Evolutionary conservation across 192 early-diverging fungal genomes (phyloP), one percentile per base, ranked within the genome.

Genomic region (Obelidium mucronatum): DNA sequence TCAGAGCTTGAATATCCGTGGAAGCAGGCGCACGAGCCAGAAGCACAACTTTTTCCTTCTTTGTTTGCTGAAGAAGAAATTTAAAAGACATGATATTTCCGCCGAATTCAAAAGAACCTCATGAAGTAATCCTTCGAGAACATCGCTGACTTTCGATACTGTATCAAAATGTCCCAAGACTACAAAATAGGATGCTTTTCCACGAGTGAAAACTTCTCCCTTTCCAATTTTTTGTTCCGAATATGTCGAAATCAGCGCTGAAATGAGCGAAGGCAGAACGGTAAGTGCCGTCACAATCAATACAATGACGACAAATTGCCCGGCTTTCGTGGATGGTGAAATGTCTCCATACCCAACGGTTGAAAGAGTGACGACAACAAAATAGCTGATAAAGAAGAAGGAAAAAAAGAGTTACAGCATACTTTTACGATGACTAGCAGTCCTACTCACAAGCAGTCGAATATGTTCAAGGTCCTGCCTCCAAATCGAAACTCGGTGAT

Each of bases 271-370:
- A 2, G 92, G 92, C 0, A 93, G 67, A 26, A 91, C 72, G 3
- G 84, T 83, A n/a, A 93, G 75, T 24, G 90, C 76, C 2, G 86
- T 79, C 22, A 91, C 73, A 72, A 92, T 92, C 5, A 92, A 63
- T 3, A 84, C 3, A 76, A 91, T 85, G 52, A 92, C 83, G 26
- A 90, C 87, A 13, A 88, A 26, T 67, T 87, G 81, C 24, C 85
- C 88, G 19, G 77, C 82, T 5, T 82, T 64, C 17, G 91, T 82
- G 26, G 79, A 73, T 13, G 92, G 86, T 0, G 89, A 85, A 39
- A 93, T 86, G 63, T 93, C 91, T 34, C 92, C 92, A 72, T 91
- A 93, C 24, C 92, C 92, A 15, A 93, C 92, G 3, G 92, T 93
- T 3, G 89, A 87, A n/a, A 90, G 79, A 2, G 89, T 91, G 62